Evolutionary conservation across 2,329 filamentous ascomycete genomes (phyloP).

Genomic region (Xylariaceae sp.): DNA sequence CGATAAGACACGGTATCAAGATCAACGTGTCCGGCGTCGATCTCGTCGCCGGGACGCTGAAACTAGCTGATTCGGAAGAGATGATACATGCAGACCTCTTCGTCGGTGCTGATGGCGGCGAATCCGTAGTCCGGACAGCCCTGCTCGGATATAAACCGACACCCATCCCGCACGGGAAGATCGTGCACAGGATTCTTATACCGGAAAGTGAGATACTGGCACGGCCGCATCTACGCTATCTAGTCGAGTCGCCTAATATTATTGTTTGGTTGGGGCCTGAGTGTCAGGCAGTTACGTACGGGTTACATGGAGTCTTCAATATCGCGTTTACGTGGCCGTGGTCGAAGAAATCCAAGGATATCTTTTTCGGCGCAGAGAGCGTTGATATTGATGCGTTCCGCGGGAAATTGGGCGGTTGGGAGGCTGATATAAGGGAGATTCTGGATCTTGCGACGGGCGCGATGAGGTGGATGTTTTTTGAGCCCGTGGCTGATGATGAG

Average conservation of each 20-base stretch:
- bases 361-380: constrained; percentile 17
- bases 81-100: constrained; percentile 13
- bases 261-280: constrained; percentile 23
- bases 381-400: constrained; percentile 18
- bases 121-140: constrained; percentile 14
- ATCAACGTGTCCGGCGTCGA: constrained; percentile 13
- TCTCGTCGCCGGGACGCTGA: constrained; percentile 9
- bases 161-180: constrained; percentile 20
- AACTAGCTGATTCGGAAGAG: constrained; percentile 8
- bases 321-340: constrained; percentile 23
- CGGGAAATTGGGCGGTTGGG: constrained; percentile 16
- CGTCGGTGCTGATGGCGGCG: constrained; percentile 13
- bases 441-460: constrained; percentile 15
- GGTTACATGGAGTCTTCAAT: constrained; percentile 20
- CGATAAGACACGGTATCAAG: constrained; percentile 16
- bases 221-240: constrained; percentile 13
- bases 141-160: constrained; percentile 16
- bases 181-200: constrained; percentile 22
- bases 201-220: constrained; percentile 18
- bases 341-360: constrained; percentile 17
- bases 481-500: constrained; percentile 18
- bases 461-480: constrained; percentile 20
- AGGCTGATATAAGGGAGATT: constrained; percentile 19
- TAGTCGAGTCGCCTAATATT: constrained; percentile 19
- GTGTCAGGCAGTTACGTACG: constrained; percentile 22